phyloP scores from a whole-genome alignment of 768 basidiomycete genomes.

The Russula lepida region DNA sequence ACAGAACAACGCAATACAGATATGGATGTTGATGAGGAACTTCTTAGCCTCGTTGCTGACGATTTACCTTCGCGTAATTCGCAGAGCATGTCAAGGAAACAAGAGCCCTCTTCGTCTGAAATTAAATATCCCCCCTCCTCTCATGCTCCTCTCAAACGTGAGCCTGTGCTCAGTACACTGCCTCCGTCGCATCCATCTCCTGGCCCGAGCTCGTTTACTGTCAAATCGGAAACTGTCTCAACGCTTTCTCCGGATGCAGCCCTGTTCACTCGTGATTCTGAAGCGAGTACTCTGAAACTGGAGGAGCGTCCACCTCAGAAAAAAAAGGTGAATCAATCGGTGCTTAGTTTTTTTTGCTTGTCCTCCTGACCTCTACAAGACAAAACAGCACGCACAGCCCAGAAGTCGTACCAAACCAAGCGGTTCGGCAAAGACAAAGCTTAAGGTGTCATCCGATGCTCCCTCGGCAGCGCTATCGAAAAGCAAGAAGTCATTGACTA shows the following conservation, averaged over 20 bases:
- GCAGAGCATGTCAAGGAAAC: conserved; percentile 14
- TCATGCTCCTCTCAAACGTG: neutral
- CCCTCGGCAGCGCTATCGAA: conserved; percentile 19
- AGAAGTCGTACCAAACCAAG: conserved; percentile 30
- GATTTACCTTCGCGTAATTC: conserved; percentile 12
- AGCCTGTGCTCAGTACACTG: conserved; percentile 5
- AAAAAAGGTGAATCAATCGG: conserved; percentile 23
- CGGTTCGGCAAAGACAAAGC: conserved; percentile 22
- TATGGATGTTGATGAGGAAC: conserved; percentile 55
- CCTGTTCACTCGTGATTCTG: conserved; percentile 4
- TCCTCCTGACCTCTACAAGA: conserved; percentile 4
- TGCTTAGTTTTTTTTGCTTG: neutral
- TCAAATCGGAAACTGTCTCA: conserved; percentile 39
- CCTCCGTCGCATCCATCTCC: conserved; percentile 15
- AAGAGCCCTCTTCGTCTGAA: neutral
- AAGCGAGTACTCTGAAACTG: conserved; percentile 5
- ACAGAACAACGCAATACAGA: conserved; percentile 31
- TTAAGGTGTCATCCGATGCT: conserved; percentile 25
- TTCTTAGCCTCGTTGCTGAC: conserved; percentile 60
- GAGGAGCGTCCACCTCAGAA: conserved; percentile 20
- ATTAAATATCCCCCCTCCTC: neutral
- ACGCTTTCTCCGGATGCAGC: conserved; percentile 39
- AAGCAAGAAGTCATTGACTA: conserved; percentile 25
- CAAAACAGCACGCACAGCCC: conserved; percentile 24
- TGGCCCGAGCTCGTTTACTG: conserved; percentile 14